Evolutionary conservation across 805 yeast genomes (phyloP).

Genomic region (Saccharomycopsis schoenii): DNA sequence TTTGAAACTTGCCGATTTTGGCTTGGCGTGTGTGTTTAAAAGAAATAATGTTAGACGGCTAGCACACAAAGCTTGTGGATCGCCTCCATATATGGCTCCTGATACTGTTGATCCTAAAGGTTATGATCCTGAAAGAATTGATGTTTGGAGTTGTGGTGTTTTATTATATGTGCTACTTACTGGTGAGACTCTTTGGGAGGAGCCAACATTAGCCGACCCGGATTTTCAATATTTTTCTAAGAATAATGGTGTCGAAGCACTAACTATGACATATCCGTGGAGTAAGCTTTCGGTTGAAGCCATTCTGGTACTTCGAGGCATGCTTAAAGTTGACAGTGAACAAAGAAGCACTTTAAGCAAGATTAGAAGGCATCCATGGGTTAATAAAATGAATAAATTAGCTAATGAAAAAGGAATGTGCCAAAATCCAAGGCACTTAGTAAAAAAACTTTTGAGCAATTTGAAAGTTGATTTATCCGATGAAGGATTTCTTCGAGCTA

Average conservation of each 20-base stretch:
- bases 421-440: slow-evolving; percentile 40
- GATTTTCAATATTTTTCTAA: slow-evolving; percentile 34
- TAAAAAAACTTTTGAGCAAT: slow-evolving; percentile 40
- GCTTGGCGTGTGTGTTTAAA: slow-evolving; percentile 54
- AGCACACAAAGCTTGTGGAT: slow-evolving; percentile 51
- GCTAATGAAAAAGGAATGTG: slow-evolving; percentile 41
- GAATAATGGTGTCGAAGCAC: slow-evolving; percentile 34
- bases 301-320: slow-evolving; percentile 41
- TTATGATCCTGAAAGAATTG: slow-evolving; percentile 50
- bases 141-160: slow-evolving; percentile 64
- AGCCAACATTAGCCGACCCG: slow-evolving; percentile 43
- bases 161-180: slow-evolving; percentile 51
- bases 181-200: slow-evolving; percentile 68
- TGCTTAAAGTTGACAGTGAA: slow-evolving; percentile 40
- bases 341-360: slow-evolving; percentile 33
- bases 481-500: slow-evolving; percentile 29
- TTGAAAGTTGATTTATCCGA: slow-evolving; percentile 46
- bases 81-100: slow-evolving; percentile 76
- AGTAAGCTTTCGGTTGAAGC: slow-evolving; percentile 37
- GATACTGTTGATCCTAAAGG: slow-evolving; percentile 41
- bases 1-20: slow-evolving; percentile 69
- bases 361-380: slow-evolving; percentile 50
- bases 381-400: slow-evolving; percentile 33
- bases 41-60: slow-evolving; percentile 33
- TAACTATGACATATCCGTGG: slow-evolving; percentile 40